These are phyloP conservation scores for Moniliella sp. DNA, from an alignment of 1,284 basidiomycete genomes.

Conservation along the genomic window DNA sequence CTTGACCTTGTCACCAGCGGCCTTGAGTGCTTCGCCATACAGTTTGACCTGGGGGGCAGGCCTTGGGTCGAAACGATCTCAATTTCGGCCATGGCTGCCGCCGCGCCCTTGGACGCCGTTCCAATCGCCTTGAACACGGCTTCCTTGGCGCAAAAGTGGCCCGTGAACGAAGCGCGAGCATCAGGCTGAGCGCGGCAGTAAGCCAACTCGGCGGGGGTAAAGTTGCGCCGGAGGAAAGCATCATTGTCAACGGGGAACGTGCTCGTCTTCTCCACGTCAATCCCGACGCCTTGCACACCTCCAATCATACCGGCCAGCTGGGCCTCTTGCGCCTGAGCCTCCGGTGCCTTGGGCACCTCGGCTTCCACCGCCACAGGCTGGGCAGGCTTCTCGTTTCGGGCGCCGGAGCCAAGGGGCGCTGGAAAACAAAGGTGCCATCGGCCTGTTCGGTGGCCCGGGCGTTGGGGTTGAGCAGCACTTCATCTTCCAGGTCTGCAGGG, in stretches of 20 bases:
- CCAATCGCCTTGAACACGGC: slow-evolving; percentile 95
- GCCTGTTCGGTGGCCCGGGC: slow-evolving; percentile 41
- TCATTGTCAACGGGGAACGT: slow-evolving; percentile 70
- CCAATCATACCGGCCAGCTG: slow-evolving; percentile 8
- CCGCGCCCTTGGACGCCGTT: slow-evolving; percentile 70
- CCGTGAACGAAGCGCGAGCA: slow-evolving; percentile 70
- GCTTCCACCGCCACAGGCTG: slow-evolving; percentile 8
- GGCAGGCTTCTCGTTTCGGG: too few species aligned
- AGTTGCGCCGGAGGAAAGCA: slow-evolving; percentile 77
- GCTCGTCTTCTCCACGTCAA: slow-evolving; percentile 59
- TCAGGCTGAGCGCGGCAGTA: slow-evolving; percentile 77
- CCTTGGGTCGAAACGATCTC: slow-evolving; percentile 56
- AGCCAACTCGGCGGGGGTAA: slow-evolving; percentile 62
- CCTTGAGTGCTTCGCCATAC: slow-evolving; percentile 36
- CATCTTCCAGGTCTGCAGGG: slow-evolving; percentile 59
- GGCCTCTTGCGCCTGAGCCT: slow-evolving; percentile 13
- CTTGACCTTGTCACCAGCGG: slow-evolving; percentile 47
- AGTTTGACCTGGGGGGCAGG: slow-evolving; percentile 54
- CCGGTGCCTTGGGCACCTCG: slow-evolving; percentile 9
- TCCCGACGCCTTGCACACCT: slow-evolving; percentile 52
- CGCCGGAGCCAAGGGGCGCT: slow-evolving; percentile 14
- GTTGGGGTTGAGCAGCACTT: slow-evolving; percentile 75
- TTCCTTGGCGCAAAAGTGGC: slow-evolving; percentile 91
- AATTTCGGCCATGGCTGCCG: slow-evolving; percentile 80
- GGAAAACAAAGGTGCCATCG: slow-evolving; percentile 20